phyloP scores from a whole-genome alignment of 495 filamentous ascomycete species.

The Glarea lozoyensis region DNA sequence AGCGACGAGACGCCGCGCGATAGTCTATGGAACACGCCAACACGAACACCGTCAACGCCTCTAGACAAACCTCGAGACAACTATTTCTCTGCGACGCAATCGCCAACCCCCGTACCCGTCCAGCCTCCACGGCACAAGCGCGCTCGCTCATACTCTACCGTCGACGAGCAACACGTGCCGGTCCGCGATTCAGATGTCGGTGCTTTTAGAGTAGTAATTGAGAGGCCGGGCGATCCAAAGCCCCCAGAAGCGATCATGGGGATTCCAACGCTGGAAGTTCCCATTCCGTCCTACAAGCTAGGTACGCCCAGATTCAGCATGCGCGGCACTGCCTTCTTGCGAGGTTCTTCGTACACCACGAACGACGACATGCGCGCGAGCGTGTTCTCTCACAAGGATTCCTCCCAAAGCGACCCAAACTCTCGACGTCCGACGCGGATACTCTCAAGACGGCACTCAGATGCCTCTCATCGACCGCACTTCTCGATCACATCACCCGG shows the following conservation, averaged over 20 bases:
- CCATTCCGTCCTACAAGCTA: conserved; percentile 80
- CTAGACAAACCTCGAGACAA: conserved; percentile 20
- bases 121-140: conserved; percentile 30
- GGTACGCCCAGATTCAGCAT: conserved; percentile 76
- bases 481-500: conserved; percentile 14
- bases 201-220: conserved; percentile 78
- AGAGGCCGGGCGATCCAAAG: conserved; percentile 60
- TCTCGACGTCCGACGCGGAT: conserved; percentile 24
- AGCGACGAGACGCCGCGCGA: conserved; percentile 33
- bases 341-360: conserved; percentile 59
- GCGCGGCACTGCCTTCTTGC: conserved; percentile 69
- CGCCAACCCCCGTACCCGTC: not conserved
- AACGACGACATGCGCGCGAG: conserved; percentile 35
- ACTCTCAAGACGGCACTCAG: conserved; percentile 30
- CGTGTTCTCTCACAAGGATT: conserved; percentile 12
- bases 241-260: conserved; percentile 47
- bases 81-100: conserved; percentile 19
- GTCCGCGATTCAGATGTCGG: conserved; percentile 50
- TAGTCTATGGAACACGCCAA: conserved; percentile 42
- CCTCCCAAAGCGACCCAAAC: conserved; percentile 10
- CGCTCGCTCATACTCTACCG: conserved; percentile 55
- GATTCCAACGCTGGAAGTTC: conserved; percentile 58
- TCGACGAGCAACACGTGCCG: conserved; percentile 37
- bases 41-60: conserved; percentile 24
- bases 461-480: conserved; percentile 27